phyloP scores from a whole-genome alignment of 768 basidiomycete species.

The Mrakia blollopis region DNA sequence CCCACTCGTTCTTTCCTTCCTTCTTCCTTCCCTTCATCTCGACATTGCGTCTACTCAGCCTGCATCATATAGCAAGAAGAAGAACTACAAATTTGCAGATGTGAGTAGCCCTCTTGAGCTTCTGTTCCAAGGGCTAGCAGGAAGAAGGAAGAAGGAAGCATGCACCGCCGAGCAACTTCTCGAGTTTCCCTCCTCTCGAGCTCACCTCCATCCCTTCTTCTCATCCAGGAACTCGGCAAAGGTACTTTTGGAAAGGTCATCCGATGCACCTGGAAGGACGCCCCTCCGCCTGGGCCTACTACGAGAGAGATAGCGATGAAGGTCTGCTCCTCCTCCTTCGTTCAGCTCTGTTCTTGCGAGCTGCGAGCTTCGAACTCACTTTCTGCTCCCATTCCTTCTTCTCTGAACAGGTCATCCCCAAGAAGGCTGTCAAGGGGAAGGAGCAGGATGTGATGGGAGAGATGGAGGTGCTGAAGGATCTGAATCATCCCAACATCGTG shows the following conservation, averaged over 20 bases:
- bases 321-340: too few species aligned
- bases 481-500: slow-evolving; percentile 70
- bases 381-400: too few species aligned
- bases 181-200: background rate
- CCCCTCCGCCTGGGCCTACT: slow-evolving; percentile 36
- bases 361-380: too few species aligned
- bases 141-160: background rate
- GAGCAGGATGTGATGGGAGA: slow-evolving; percentile 82
- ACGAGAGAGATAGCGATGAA: slow-evolving; percentile 50
- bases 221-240: slow-evolving; percentile 16
- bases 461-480: slow-evolving; percentile 76
- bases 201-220: background rate
- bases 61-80: slow-evolving; percentile 21
- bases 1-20: background rate
- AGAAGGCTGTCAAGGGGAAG: slow-evolving; percentile 88
- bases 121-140: background rate
- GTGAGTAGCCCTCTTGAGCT: background rate
- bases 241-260: slow-evolving; percentile 52
- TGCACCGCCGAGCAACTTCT: background rate
- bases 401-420: slow-evolving; percentile 58
- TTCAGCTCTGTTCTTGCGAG: too few species aligned
- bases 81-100: slow-evolving; percentile 27
- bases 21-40: background rate
- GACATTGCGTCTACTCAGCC: background rate
- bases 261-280: slow-evolving; percentile 51